Conservation (phyloP, 202 grass and related monocot genomes). For the Bolboschoenoplectus hybrid region DNA sequence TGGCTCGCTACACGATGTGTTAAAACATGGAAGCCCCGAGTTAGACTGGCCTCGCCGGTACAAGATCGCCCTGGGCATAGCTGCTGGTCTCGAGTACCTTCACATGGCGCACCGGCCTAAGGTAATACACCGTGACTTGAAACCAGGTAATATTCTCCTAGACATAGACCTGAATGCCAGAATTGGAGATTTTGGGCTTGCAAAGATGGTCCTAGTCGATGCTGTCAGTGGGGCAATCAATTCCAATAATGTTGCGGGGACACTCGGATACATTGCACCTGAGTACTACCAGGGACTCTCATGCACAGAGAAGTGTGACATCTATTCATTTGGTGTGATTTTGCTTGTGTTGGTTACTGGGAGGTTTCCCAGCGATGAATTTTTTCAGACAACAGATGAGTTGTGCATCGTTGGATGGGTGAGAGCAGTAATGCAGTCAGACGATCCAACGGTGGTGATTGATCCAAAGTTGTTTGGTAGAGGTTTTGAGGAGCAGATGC, state of each 20-base stretch:
- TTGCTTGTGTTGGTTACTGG: constrained; percentile 70
- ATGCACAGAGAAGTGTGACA: constrained; percentile 76
- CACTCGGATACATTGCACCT: constrained; percentile 81
- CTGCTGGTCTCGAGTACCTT: constrained; percentile 74
- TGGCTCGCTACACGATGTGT: constrained; percentile 71
- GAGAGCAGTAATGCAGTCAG: background rate
- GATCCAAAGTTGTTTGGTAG: constrained; percentile 34
- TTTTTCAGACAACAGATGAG: constrained; percentile 45
- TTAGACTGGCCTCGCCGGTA: constrained; percentile 65
- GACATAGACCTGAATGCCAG: constrained; percentile 75
- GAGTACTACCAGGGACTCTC: constrained; percentile 85
- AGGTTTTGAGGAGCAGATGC: constrained; percentile 46
- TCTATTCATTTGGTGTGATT: constrained; percentile 76
- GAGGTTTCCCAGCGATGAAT: constrained; percentile 54
- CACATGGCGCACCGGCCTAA: constrained; percentile 66
- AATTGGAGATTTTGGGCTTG: constrained; percentile 84
- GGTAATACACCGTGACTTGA: constrained; percentile 86
- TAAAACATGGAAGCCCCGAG: constrained; percentile 12
- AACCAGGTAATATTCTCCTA: constrained; percentile 87
- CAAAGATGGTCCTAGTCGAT: constrained; percentile 65
- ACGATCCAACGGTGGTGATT: background rate
- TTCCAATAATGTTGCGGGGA: constrained; percentile 40
- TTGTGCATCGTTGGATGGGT: constrained; percentile 43
- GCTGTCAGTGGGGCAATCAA: constrained; percentile 31
- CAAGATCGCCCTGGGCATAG: constrained; percentile 69